Conservation (phyloP, 129 eudicot genomes). For the Ambrosia artemisiifolia region DNA sequence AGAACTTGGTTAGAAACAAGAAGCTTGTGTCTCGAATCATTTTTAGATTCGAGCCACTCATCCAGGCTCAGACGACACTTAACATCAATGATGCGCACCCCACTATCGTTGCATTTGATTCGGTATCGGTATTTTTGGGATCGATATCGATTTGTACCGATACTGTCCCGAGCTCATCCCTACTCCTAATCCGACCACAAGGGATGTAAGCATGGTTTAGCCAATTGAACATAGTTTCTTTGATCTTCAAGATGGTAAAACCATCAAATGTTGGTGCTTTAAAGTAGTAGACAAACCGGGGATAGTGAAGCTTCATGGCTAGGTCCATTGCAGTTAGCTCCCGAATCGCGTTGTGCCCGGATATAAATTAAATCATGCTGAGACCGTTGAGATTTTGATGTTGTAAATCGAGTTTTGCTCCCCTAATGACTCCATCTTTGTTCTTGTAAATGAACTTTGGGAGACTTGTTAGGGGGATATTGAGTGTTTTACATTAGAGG, state of each 20-base stretch:
- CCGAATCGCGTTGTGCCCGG: constrained; percentile 33
- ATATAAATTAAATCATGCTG: constrained; percentile 47
- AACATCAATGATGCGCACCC: constrained; percentile 58
- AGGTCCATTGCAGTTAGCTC: constrained; percentile 65
- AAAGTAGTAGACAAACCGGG: constrained; percentile 58
- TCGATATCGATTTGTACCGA: too few species aligned
- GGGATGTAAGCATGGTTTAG: constrained; percentile 41
- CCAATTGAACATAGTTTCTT: constrained; percentile 69
- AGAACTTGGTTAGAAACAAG: constrained; percentile 44
- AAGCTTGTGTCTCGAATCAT: constrained; percentile 37
- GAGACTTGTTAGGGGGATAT: neutral
- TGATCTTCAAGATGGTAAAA: constrained; percentile 38
- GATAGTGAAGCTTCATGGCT: constrained; percentile 89
- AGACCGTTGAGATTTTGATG: constrained; percentile 49
- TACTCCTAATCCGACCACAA: constrained; percentile 63
- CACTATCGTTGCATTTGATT: constrained; percentile 89
- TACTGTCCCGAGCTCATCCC: too few species aligned
- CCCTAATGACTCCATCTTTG: constrained; percentile 30
- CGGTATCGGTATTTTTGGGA: too few species aligned
- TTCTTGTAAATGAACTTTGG: neutral
- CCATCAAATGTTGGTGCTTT: constrained; percentile 42
- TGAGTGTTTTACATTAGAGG: neutral
- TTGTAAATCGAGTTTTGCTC: constrained; percentile 37
- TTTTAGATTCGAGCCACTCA: constrained; percentile 56
- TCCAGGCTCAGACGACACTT: constrained; percentile 50